Base-by-base conservation (phyloP, 805 yeast genomes). In the Candida patagonica region DNA sequence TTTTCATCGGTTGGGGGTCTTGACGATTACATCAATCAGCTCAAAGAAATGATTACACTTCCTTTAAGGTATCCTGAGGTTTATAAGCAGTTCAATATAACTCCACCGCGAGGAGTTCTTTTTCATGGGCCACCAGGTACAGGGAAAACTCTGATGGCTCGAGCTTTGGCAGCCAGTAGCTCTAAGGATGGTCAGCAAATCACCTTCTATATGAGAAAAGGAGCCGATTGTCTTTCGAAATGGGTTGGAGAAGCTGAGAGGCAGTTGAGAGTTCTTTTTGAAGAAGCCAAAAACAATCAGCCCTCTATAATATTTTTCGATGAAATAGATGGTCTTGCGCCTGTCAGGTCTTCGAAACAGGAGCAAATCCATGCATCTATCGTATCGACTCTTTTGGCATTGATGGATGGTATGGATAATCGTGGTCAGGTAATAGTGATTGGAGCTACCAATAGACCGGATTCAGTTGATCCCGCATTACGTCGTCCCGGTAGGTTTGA, bases 241-340 rank as follows among this genome's bases (percentile, higher is more conserved):
- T 92, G 98, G 98, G 97, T 92, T 3, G 98, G 98, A 53, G 98
- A 92, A 61, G 97, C 97, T 5, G 98, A 92, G 62, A 71, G 98
- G 49, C 97, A 92, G 59, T 66, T 92, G 45, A 67, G 98, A 44
- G 65, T 89, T 31, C 63, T 92, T 42, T 92, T 92, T 58, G 97
- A 92, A 62, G 97, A 92, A 61, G 98, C 98, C 1, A 82, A 81
- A 52, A 86, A 84, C 48, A 88, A 87, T 51, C 98, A 92, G 61
- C 98, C 98, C 2, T 76, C 94, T 6, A 89, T 92, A 42, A 92
- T 92, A 12, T 92, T 92, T 60, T 92, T 92, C 56, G 98, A 92
- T 65, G 98, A 92, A 66, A 89, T 92, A 45, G 98, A 92, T 62
- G 98, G 98, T 9, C 67, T 92, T 49, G 98, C 99, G 0, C 99